Evolutionary conservation across 352 stramenopile genomes (phyloP).

Genomic region (Pythium aphanidermatum): DNA sequence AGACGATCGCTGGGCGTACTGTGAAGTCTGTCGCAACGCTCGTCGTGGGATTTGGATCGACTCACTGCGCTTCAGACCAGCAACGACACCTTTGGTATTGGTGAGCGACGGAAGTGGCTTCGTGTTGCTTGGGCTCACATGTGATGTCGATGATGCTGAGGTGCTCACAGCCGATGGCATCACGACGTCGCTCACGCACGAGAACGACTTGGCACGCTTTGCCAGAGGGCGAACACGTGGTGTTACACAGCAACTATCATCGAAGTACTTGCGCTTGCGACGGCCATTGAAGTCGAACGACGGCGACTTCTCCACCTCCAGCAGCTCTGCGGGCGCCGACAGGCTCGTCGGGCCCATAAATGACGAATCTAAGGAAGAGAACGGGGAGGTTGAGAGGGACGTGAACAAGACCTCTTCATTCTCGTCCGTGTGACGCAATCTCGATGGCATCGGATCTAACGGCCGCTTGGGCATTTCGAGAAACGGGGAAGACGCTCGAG

Average conservation of each 20-base stretch:
- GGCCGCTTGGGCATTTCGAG: too few relatives aligned
- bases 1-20: constrained; percentile 5
- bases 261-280: constrained; percentile 51
- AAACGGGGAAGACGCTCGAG: too few relatives aligned
- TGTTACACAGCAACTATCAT: constrained; percentile 23
- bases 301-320: constrained; percentile 7
- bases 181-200: constrained; percentile 24
- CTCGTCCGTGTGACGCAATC: too few relatives aligned
- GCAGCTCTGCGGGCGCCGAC: constrained; percentile 1
- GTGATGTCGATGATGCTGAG: background rate
- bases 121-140: background rate
- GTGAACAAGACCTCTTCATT: too few relatives aligned
- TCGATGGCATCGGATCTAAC: too few relatives aligned
- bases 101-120: background rate
- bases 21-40: too few relatives aligned
- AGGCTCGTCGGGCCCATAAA: too few relatives aligned
- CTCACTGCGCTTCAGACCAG: constrained; percentile 15
- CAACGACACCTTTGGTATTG: background rate
- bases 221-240: constrained; percentile 38
- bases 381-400: too few relatives aligned
- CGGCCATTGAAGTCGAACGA: constrained; percentile 31
- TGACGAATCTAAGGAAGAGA: too few relatives aligned
- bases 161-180: background rate
- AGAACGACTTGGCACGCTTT: constrained; percentile 52
- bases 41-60: constrained; percentile 51